A percentile compares a stretch with the other conserved stretches of the same genome.
These are phyloP conservation scores for Tausonia pullulans DNA, from an alignment of 1,284 basidiomycete genomes.

Conservation along the genomic window DNA sequence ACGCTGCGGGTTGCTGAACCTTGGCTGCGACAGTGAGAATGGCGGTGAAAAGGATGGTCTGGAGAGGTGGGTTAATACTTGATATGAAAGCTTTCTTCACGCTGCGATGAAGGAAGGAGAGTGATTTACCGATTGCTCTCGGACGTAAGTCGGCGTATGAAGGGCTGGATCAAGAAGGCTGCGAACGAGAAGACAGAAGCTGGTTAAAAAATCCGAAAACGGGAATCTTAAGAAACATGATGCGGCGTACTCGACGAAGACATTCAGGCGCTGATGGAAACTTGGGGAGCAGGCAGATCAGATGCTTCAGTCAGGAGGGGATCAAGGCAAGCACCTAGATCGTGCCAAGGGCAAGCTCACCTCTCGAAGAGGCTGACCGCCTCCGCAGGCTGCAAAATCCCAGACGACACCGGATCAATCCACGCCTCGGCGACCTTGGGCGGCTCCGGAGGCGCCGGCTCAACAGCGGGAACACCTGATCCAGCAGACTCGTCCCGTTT, in stretches of 20 bases:
- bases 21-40: conserved; percentile 34
- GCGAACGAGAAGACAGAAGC: background rate
- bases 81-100: too few relatives aligned
- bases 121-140: conserved; percentile 14
- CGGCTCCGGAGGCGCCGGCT: too few relatives aligned
- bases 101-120: too few relatives aligned
- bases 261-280: conserved; percentile 25
- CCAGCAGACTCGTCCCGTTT: too few relatives aligned
- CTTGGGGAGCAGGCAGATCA: conserved; percentile 8
- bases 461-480: too few relatives aligned
- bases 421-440: too few relatives aligned
- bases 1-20: conserved; percentile 31
- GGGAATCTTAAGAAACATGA: background rate
- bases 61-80: conserved; percentile 16
- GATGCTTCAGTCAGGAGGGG: too few relatives aligned
- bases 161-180: conserved; percentile 32
- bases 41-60: conserved; percentile 33
- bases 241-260: conserved; percentile 1
- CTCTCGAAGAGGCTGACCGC: conserved; percentile 24
- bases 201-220: background rate
- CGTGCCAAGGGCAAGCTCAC: conserved; percentile 18
- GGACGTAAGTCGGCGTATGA: conserved; percentile 31
- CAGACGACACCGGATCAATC: too few relatives aligned
- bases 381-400: too few relatives aligned
- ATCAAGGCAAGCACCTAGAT: too few relatives aligned